Base-by-base conservation (phyloP, 2,329 filamentous ascomycete genomes). In the Ramichloridium luteum region DNA sequence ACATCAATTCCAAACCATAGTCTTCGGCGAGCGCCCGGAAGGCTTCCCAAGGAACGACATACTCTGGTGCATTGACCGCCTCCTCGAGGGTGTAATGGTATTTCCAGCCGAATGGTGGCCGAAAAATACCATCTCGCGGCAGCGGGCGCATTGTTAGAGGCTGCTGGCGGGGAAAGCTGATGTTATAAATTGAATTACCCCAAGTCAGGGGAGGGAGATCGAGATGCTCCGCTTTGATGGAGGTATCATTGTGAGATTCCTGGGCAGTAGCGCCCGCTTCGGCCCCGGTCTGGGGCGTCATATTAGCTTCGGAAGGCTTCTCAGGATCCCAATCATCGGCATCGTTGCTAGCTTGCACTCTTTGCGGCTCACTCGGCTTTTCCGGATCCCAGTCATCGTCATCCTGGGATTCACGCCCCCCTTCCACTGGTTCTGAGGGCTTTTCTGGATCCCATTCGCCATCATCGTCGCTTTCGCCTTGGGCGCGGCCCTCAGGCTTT, bases 81-180 rank as follows among this genome's bases (percentile, higher is more conserved):
- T 98, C 90, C 49, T 90, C 78, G 35, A 98, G 74, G 57, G 85
- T 93, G 64, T 93, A 98, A 52, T 76, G 93, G 62, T 98, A 98
- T 58, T 90, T 93, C 86, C 90, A 96, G 30, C 88, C 90, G 53
- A 85, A 96, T 0, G 90, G 84, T 4, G 90, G 90, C 4, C 90
- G 77, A 62, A 98, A 98, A 17, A 90, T 69, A 32, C 90, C 90
- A 53, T 94, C 84, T 13, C 74, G 68, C 4, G 86, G 84, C 0
- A 57, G 37, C 11, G 49, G 43, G 25, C 47, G 45, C 10, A 37
- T 31, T 16, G 41, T 40, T 6, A 51, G 34, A 20, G 47, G 39
- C 37, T 53, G 51, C 50, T 78, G 70, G 13, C 79, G 79, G 0
- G 84, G 82, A 51, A 98, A 96, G 29, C 80, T 76, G 31, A 98